Percentiles rank a stretch among this genome's conserved stretches.
These are phyloP conservation scores for Cryphonectria nitschkei DNA, from an alignment of 2,329 filamentous ascomycete species.

Conservation along the genomic window DNA sequence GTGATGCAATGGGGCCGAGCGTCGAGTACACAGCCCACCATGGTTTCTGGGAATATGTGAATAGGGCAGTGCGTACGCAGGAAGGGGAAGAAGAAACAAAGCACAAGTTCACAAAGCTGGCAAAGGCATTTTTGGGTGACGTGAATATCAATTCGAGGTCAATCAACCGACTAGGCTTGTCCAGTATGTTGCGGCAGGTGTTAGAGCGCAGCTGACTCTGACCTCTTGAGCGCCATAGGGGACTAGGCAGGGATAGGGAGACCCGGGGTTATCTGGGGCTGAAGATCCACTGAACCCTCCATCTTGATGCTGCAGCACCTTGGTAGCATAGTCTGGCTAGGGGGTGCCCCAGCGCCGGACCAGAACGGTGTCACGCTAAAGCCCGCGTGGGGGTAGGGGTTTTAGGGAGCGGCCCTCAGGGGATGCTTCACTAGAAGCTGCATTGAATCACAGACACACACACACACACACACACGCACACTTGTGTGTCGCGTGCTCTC, in stretches of 20 bases:
- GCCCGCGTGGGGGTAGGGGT: background rate
- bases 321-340: background rate
- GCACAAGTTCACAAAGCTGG: background rate
- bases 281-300: slow-evolving; percentile 1
- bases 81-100: too few relatives aligned
- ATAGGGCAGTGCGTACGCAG: background rate
- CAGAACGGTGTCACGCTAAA: background rate
- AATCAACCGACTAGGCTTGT: background rate
- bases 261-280: background rate
- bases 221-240: background rate
- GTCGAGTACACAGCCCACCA: background rate
- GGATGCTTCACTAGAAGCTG: background rate
- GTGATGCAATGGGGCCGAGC: background rate
- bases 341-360: background rate
- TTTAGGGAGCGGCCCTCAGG: background rate
- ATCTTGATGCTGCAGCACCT: background rate
- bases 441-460: background rate
- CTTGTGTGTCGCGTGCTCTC: slow-evolving; percentile 2
- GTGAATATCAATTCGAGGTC: background rate
- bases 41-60: background rate
- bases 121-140: background rate
- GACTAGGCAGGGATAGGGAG: background rate
- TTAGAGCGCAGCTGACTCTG: background rate
- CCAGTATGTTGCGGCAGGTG: background rate
- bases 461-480: background rate